Base-by-base conservation (phyloP, 257 asterid genomes). In the Nicotiana sylvestris region DNA sequence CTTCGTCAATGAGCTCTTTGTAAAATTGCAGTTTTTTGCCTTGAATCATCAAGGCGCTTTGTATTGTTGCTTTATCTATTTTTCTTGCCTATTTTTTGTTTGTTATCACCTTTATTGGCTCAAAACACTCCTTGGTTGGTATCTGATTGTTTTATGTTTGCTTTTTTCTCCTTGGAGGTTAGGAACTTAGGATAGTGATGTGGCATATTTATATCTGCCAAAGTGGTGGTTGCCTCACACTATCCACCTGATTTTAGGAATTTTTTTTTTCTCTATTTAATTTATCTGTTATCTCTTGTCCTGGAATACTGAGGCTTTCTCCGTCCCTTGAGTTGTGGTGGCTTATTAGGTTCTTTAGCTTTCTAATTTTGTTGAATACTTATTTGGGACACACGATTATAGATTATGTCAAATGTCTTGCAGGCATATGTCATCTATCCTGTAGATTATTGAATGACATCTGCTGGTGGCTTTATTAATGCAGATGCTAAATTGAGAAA, bases 401-500 rank as follows among this genome's bases (percentile, higher is more conserved):
- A 61, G 76, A 60, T 51, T 30, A 35, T 69, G 32, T 33, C 84
- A 81, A 82, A 76, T 83, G 83, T 87, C 81, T 77, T 72, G 55
- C 82, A 25, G 82, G 78, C 84, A 72, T 61, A 57, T 77, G 62
- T 58, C 64, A 68, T 84, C 62, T 55, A 39, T 90, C 77, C 62
- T 39, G 82, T 89, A 82, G 90, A 87, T 67, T 67, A 80, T 82
- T 85, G 80, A 76, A 82, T 86, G 89, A 88, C 89, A 86, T 84
- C 87, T 88, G 91, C 90, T 86, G 87, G 85, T 87, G 90, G 82
- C 89, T 86, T 90, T 87, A 87, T 88, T 81, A 82, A 88, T 92
- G 94, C 95, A 90, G 94, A 92, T 91, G 81, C 89, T 86, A 87
- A 90, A 86, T 81, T 91, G 93, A 87, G 88, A 91, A 83, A 91